A percentile compares a stretch with the other conserved stretches of the same genome.
Evolutionary conservation across 2,329 filamentous ascomycete species (phyloP).

Genomic region (Aspergillus sp.): DNA sequence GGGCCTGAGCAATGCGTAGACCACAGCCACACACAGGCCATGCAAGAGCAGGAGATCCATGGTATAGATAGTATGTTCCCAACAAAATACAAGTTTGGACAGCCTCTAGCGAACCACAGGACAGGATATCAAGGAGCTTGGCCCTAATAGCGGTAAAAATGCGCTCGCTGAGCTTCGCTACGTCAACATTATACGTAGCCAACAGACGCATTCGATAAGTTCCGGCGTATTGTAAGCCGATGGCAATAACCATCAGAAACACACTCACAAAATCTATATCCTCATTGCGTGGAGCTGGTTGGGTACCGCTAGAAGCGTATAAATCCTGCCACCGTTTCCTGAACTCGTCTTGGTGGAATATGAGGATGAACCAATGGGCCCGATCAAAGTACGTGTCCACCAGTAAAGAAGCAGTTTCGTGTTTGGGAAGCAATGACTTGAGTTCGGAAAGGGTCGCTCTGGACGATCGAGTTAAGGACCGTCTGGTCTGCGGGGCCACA

Average conservation of each 20-base stretch:
- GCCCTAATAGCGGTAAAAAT: not conserved
- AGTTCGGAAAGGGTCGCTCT: too few relatives aligned
- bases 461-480: too few relatives aligned
- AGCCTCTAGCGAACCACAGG: conserved; percentile 26
- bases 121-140: conserved; percentile 24
- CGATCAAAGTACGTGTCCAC: conserved; percentile 41
- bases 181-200: too few relatives aligned
- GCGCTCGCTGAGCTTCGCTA: too few relatives aligned
- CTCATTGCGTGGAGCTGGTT: not conserved
- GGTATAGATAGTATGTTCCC: conserved; percentile 40
- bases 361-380: conserved; percentile 42
- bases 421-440: too few relatives aligned
- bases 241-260: conserved; percentile 25
- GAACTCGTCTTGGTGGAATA: conserved; percentile 39
- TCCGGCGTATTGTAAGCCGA: conserved; percentile 24
- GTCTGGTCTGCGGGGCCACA: too few relatives aligned
- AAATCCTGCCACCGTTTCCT: conserved; percentile 19
- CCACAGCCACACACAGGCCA: conserved; percentile 33
- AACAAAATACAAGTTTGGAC: conserved; percentile 38
- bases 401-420: conserved; percentile 19
- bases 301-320: conserved; percentile 3
- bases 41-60: conserved; percentile 36
- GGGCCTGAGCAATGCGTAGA: too few relatives aligned
- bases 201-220: not conserved
- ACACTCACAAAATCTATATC: conserved; percentile 1